Conservation (phyloP, 2,329 filamentous ascomycete genomes). For the Aspergillus thermomutatus region DNA sequence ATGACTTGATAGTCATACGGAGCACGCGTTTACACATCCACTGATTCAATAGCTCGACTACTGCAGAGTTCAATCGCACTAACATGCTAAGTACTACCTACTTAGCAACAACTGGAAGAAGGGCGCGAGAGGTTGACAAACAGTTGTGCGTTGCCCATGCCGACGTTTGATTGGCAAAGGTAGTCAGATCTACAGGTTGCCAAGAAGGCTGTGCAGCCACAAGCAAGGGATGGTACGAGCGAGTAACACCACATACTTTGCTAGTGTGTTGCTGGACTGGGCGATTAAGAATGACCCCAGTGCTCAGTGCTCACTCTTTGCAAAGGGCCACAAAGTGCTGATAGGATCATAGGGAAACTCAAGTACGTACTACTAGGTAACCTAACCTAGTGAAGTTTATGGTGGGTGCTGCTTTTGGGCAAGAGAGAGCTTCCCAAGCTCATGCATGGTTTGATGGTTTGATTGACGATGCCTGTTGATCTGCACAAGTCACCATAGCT, state of each 20-base stretch:
- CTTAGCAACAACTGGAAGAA: neutral
- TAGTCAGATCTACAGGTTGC: constrained; percentile 16
- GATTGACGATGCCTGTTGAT: neutral
- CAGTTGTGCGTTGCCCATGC: constrained; percentile 6
- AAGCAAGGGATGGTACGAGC: constrained; percentile 9
- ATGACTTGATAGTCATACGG: neutral
- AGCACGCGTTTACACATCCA: neutral
- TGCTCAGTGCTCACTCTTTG: neutral
- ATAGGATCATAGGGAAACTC: neutral
- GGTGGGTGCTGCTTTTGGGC: neutral
- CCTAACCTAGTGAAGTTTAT: no score
- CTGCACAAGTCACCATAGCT: neutral
- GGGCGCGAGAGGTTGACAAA: constrained; percentile 12
- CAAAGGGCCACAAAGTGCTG: neutral
- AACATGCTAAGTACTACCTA: neutral
- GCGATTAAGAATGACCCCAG: neutral
- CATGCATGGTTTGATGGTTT: neutral
- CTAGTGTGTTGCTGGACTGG: neutral
- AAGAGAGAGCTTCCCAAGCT: neutral
- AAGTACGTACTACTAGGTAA: neutral
- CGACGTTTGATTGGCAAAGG: constrained; percentile 8
- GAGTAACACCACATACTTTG: neutral
- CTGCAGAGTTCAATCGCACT: neutral
- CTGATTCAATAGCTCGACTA: neutral
- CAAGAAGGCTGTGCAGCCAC: constrained; percentile 17